A percentile compares a stretch with the other conserved stretches of the same genome.
Evolutionary conservation across 352 stramenopile species (phyloP).

Genomic region (Globisporangium mamillatum): DNA sequence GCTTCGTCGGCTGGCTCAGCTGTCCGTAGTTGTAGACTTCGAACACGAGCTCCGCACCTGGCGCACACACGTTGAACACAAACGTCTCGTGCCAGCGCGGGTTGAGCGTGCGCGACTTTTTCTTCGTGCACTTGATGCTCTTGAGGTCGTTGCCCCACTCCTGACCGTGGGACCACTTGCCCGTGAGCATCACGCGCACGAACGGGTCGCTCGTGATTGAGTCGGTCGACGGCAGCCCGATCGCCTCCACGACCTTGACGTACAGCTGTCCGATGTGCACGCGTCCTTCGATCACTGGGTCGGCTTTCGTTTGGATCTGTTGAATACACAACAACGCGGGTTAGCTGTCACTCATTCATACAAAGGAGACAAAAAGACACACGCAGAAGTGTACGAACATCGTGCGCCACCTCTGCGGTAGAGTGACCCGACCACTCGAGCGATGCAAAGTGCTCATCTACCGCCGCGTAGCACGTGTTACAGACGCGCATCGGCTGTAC

Average conservation of each 20-base stretch:
- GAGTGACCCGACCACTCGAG: constrained; percentile 82
- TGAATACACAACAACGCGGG: too few species aligned
- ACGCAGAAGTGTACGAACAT: background rate
- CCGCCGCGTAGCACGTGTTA: constrained; percentile 80
- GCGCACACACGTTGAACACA: constrained; percentile 85
- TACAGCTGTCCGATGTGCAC: constrained; percentile 86
- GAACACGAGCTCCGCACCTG: constrained; percentile 74
- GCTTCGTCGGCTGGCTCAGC: constrained; percentile 77
- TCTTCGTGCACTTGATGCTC: constrained; percentile 83
- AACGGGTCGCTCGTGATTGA: constrained; percentile 88
- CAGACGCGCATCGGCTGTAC: constrained; percentile 81
- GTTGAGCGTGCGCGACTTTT: constrained; percentile 84
- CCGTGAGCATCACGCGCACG: constrained; percentile 78
- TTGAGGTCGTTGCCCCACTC: constrained; percentile 82
- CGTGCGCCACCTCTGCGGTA: constrained; percentile 44
- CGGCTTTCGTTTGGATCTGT: constrained; percentile 60
- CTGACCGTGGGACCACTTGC: constrained; percentile 84
- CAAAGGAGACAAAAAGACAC: background rate
- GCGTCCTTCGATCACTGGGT: constrained; percentile 78
- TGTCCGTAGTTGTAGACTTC: constrained; percentile 87
- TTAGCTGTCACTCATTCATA: background rate
- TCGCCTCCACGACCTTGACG: constrained; percentile 84
- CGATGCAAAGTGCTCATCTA: constrained; percentile 83
- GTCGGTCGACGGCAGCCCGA: constrained; percentile 79
- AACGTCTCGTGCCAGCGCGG: constrained; percentile 87